These are phyloP conservation scores for Phytophthora pluvialis DNA, from an alignment of 352 stramenopile species.

Conservation along the genomic window DNA sequence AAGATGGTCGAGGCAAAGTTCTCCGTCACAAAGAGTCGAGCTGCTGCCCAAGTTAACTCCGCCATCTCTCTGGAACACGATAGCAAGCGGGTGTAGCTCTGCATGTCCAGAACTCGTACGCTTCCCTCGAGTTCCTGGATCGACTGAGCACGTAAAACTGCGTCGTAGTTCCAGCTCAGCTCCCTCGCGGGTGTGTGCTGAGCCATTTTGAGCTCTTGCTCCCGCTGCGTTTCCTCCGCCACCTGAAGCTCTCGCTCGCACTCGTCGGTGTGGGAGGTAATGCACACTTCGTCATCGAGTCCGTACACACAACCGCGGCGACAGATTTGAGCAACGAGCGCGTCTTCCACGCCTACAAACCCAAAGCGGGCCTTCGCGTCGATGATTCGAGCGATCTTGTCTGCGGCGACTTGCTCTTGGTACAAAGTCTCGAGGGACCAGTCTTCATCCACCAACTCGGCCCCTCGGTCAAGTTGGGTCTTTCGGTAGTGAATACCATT, in stretches of 20 bases:
- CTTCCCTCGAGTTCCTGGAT: constrained; percentile 9
- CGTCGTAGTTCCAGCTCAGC: constrained; percentile 4
- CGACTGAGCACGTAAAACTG: constrained; percentile 20
- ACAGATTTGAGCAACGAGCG: constrained; percentile 28
- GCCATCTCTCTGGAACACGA: constrained; percentile 9
- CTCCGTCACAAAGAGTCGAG: constrained; percentile 38
- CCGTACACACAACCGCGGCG: constrained; percentile 27
- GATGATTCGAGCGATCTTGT: constrained; percentile 50
- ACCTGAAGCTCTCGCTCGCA: constrained; percentile 64
- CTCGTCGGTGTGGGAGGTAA: constrained; percentile 49
- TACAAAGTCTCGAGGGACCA: constrained; percentile 59
- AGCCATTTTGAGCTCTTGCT: too few relatives aligned
- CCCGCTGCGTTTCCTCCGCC: constrained; percentile 47
- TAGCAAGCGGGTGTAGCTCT: constrained; percentile 7
- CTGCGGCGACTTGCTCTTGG: constrained; percentile 18
- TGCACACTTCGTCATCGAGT: constrained; percentile 47
- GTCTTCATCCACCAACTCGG: constrained; percentile 53
- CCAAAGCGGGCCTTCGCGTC: constrained; percentile 12
- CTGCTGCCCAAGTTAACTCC: constrained; percentile 32
- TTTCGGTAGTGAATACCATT: constrained; percentile 78
- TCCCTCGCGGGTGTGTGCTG: too few relatives aligned
- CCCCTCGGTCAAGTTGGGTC: constrained; percentile 22
- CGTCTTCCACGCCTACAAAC: constrained; percentile 5
- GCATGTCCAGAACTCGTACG: constrained; percentile 6
- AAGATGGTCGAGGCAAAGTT: constrained; percentile 54